phyloP scores from a whole-genome alignment of 768 basidiomycete species.

The Amanita pseudoporphyria region DNA sequence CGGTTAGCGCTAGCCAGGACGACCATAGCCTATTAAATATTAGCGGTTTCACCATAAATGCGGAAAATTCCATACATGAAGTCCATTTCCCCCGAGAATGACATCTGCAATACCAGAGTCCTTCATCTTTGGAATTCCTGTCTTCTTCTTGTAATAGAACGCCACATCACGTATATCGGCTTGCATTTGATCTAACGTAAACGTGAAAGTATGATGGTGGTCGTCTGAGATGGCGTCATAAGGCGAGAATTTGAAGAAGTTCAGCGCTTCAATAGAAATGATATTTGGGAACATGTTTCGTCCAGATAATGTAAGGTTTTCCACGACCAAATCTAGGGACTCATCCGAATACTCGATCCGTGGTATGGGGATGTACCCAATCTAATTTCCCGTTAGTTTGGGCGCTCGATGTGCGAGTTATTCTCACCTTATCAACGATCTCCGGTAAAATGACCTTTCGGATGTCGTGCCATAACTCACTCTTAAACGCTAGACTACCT shows the following conservation, averaged over 20 bases:
- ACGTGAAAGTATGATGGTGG: constrained; percentile 58
- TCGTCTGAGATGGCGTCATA: constrained; percentile 52
- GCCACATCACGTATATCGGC: constrained; percentile 91
- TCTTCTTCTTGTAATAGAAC: constrained; percentile 86
- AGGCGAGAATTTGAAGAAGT: constrained; percentile 79
- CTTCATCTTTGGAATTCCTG: constrained; percentile 66
- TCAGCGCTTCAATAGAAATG: constrained; percentile 65
- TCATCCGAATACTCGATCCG: constrained; percentile 92
- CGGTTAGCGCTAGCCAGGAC: constrained; percentile 43
- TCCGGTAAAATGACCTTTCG: constrained; percentile 73
- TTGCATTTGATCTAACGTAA: constrained; percentile 81
- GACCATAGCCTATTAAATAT: constrained; percentile 36
- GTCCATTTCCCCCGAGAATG: constrained; percentile 72
- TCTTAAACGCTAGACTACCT: constrained; percentile 83
- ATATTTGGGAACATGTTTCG: constrained; percentile 85
- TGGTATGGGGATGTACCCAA: constrained; percentile 83
- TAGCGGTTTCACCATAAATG: not conserved
- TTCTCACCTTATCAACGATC: constrained; percentile 59
- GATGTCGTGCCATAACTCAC: constrained; percentile 82
- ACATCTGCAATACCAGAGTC: constrained; percentile 86
- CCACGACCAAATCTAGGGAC: constrained; percentile 78
- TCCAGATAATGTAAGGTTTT: constrained; percentile 85
- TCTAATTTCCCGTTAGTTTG: constrained; percentile 22
- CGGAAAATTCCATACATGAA: constrained; percentile 38
- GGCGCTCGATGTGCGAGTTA: not conserved